A percentile compares a stretch with the other conserved stretches of the same genome.
These are phyloP conservation scores for Coccomyxa sp. DNA, from an alignment of 139 green algal species.

Conservation along the genomic window DNA sequence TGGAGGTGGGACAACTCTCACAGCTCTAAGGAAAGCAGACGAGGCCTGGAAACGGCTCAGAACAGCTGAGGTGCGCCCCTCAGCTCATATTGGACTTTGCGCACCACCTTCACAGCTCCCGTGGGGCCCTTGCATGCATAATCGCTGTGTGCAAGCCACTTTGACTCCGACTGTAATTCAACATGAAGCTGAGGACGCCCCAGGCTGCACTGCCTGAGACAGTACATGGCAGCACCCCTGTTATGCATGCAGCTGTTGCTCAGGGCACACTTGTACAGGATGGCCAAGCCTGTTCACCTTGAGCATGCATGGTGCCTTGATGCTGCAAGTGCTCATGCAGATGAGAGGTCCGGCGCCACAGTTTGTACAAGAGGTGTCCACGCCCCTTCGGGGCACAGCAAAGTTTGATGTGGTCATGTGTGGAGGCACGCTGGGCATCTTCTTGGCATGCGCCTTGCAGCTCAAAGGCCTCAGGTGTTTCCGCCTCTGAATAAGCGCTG, in stretches of 20 bases:
- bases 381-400: slow-evolving; percentile 14
- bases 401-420: slow-evolving; percentile 63
- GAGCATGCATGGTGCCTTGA: not conserved
- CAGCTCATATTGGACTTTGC: no score
- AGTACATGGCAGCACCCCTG: not conserved
- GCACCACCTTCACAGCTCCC: no score
- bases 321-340: not conserved
- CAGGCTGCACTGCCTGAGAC: no score
- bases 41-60: slow-evolving; percentile 59
- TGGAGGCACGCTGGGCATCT: slow-evolving; percentile 88
- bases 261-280: not conserved
- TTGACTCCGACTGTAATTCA: no score
- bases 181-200: no score
- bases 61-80: slow-evolving; percentile 16
- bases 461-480: slow-evolving; percentile 39
- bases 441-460: slow-evolving; percentile 76
- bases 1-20: slow-evolving; percentile 65
- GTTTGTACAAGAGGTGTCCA: slow-evolving; percentile 43
- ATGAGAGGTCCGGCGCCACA: slow-evolving; percentile 28
- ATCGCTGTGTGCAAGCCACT: no score
- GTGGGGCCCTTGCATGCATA: no score
- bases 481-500: not conserved
- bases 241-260: not conserved
- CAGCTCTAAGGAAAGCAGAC: slow-evolving; percentile 65
- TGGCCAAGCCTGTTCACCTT: not conserved